Conservation (phyloP, 1,284 basidiomycete species). For the Rhizoctonia solani region DNA sequence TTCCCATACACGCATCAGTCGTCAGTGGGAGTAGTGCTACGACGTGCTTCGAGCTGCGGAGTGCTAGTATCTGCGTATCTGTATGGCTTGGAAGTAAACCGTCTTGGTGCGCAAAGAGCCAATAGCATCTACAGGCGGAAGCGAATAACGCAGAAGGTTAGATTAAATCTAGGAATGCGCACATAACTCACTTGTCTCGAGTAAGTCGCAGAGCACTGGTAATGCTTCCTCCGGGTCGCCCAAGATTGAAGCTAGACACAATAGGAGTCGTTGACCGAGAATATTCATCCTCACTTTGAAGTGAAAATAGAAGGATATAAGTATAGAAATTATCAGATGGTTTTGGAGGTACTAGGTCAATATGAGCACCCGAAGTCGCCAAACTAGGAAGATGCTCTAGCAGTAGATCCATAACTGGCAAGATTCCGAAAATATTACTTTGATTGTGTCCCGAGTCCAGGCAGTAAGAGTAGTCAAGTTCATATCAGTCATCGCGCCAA, state of each 20-base stretch:
- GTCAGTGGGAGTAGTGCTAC: constrained; percentile 34
- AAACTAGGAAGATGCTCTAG: not conserved
- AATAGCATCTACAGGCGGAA: constrained; percentile 30
- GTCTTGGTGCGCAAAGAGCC: constrained; percentile 34
- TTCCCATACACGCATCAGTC: constrained; percentile 33
- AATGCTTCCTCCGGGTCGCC: not conserved
- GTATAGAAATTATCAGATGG: not conserved
- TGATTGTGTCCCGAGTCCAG: not conserved
- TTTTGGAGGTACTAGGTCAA: not conserved
- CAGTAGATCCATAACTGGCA: not conserved
- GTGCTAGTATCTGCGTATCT: constrained; percentile 35
- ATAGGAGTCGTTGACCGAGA: not conserved
- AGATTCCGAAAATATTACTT: not conserved
- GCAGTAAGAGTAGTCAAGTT: not conserved
- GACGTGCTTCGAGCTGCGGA: constrained; percentile 21
- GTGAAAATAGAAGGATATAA: not conserved
- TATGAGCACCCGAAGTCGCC: constrained; percentile 1
- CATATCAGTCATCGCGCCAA: not conserved
- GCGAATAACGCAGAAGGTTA: not conserved
- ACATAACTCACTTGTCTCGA: constrained; percentile 7
- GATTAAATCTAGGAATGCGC: not conserved
- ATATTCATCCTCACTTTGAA: not conserved
- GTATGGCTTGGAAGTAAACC: constrained; percentile 14
- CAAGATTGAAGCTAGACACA: constrained; percentile 4
- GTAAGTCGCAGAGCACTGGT: constrained; percentile 7